phyloP scores from a whole-genome alignment of 257 asterid genomes.

The Gentiana straminea region DNA sequence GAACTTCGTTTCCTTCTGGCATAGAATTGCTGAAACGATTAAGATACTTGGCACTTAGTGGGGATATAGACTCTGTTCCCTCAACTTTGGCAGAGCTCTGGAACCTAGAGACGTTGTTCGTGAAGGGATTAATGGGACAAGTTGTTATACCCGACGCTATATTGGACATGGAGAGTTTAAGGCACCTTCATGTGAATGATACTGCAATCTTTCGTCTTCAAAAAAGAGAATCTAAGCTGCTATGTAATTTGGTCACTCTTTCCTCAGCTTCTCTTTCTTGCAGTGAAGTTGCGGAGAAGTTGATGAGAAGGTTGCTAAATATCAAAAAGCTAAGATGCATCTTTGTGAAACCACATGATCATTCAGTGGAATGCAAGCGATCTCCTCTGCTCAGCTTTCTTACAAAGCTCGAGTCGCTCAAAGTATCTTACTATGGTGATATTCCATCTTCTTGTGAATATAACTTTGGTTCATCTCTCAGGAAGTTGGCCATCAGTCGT shows the following conservation, averaged over 20 bases:
- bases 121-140: slow-evolving; percentile 4
- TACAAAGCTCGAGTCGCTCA: neutral
- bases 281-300: neutral
- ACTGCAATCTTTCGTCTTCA: neutral
- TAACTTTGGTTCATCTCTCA: neutral
- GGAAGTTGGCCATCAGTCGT: neutral
- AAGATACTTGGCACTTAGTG: slow-evolving; percentile 8
- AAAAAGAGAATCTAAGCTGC: neutral
- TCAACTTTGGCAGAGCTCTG: slow-evolving; percentile 1
- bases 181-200: slow-evolving; percentile 8
- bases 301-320: neutral
- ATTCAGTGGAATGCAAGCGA: neutral
- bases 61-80: neutral
- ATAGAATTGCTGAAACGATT: neutral
- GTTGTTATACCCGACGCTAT: slow-evolving; percentile 3
- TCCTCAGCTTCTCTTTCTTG: neutral
- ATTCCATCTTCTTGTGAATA: neutral
- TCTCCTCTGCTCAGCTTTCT: neutral
- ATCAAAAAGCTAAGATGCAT: neutral
- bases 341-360: neutral
- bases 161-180: slow-evolving; percentile 8
- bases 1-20: neutral
- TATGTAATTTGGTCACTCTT: neutral
- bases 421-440: neutral
- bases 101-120: slow-evolving; percentile 8